Base-by-base conservation (phyloP, 257 asterid genomes). In the Echites panduratus region DNA sequence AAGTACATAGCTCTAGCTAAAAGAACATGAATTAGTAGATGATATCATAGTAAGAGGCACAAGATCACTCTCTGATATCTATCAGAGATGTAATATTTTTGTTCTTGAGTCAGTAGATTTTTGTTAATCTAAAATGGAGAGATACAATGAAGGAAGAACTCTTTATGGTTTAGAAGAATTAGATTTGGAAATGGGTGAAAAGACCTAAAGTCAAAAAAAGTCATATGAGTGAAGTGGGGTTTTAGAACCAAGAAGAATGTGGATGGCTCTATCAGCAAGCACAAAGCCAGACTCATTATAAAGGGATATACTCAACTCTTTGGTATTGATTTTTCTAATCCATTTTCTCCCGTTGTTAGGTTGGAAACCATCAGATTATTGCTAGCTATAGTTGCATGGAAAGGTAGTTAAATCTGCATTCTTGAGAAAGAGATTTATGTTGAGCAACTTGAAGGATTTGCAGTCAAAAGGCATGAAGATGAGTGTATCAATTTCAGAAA, bases 131-230 rank as follows among this genome's bases (percentile, higher is more conserved):
- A 44, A 75, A 63, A 7, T 75, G 54, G 74, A 40, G 9, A 4
- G 29, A 1, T 4, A n/a, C 76, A n/a, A 63, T 73, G 70, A 11
- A 74, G 24, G 82, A 69, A 12, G 82, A 79, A 29, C 1, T 79
- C 16, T 6, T 7, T 1, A 73, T 74, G 73, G 64, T 79, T 48
- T 9, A 69, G 19, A 73, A n/a, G n/a, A n/a, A n/a, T n/a, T n/a
- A n/a, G n/a, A n/a, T n/a, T n/a, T n/a, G n/a, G n/a, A n/a, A 41
- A 47, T 73, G 59, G 11, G n/a, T 73, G 41, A 29, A 78, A 57
- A 0, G 53, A 70, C 78, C 52, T 35, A n/a, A 49, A 13, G 4
- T 12, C 43, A 5, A 75, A 49, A 75, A 75, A 71, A 27, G 27
- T 27, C 4, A 71, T 71, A 63, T 76, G 80, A 19, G 73, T 65